Percentiles rank a stretch among this genome's conserved stretches.
Conservation (phyloP, 225 moss, liverwort and hornwort species). For the Bryum argenteum region DNA sequence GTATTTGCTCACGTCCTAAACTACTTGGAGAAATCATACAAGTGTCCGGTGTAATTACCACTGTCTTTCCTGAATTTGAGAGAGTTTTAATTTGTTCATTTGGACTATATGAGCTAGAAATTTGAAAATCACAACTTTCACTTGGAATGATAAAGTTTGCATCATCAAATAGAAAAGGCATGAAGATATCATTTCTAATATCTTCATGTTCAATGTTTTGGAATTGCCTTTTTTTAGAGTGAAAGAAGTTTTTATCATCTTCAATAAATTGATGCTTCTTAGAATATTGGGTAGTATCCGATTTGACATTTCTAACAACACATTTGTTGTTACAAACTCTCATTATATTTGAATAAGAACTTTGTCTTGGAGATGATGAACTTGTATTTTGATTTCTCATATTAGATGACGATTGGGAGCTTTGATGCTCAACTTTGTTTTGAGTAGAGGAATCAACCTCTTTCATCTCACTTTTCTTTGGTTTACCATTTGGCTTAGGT, state of each 20-base stretch:
- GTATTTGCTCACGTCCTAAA: slow-evolving; percentile 3
- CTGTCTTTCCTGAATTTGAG: not conserved
- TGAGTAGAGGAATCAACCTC: not conserved
- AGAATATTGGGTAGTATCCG: not conserved
- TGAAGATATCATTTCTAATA: slow-evolving; percentile 12
- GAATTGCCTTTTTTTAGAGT: not conserved
- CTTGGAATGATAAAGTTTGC: not conserved
- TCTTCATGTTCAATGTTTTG: not conserved
- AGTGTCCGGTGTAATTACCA: not conserved
- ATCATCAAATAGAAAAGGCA: slow-evolving; percentile 45
- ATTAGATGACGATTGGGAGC: not conserved
- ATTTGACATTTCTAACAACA: accelerated
- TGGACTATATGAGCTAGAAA: not conserved
- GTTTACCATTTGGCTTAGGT: not conserved
- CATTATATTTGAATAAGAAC: not conserved
- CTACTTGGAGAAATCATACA: slow-evolving; percentile 3
- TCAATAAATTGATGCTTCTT: slow-evolving; percentile 19
- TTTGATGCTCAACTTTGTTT: not conserved
- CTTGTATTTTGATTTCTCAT: not conserved
- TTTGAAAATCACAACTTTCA: not conserved
- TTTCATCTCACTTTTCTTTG: slow-evolving; percentile 3
- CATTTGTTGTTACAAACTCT: not conserved
- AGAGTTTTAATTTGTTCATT: not conserved
- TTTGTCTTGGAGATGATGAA: not conserved
- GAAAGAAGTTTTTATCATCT: slow-evolving; percentile 23